Base-by-base conservation (phyloP, 192 early-diverging fungal genomes). In the Coemansia sp. region DNA sequence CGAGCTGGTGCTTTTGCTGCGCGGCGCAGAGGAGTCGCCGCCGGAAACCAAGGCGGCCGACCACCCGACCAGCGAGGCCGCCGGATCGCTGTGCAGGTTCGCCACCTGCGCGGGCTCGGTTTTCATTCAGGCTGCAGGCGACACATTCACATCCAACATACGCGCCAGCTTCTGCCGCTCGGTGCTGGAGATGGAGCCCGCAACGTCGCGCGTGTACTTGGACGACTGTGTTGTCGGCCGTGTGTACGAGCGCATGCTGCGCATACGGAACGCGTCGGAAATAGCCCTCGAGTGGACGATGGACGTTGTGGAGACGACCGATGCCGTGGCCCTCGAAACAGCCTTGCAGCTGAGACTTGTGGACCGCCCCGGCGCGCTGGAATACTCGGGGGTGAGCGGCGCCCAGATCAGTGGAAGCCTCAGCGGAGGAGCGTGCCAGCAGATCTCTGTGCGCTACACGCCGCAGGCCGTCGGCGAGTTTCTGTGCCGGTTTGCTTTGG, bases 211-310 rank as follows among this genome's bases (percentile, higher is more conserved):
- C 17, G 81, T 98, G 19, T 85, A 84, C 45, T 91, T 98, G 66
- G 92, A 98, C 49, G 93, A 96, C 59, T 98, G 94, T 58, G 87
- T 96, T 7, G 78, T 84, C 17, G 93, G 93, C 13, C 85, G 84
- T 20, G 84, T 85, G 9, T 97, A 95, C 55, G 89, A 91, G 72
- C 89, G 90, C 38, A 87, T 92, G 58, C 90, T 98, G 58, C 86
- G 86, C 0, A 82, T 98, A 17, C 83, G 82, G 72, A 97, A 95
- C 61, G 80, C 84, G 18, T 94, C 91, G 14, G 92, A 90, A 50
- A 92, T 97, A 47, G 89, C 88, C 25, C 75, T 98, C 6, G 92
- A 89, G 50, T 98, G 94, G 93, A 60, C 82, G 1, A 66, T 58
- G 55, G 55, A 63, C 0, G 67, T 67, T 7, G 67, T 72, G 3